Base-by-base conservation (phyloP, 2,329 filamentous ascomycete genomes). In the Scedosporium dehoogii region DNA sequence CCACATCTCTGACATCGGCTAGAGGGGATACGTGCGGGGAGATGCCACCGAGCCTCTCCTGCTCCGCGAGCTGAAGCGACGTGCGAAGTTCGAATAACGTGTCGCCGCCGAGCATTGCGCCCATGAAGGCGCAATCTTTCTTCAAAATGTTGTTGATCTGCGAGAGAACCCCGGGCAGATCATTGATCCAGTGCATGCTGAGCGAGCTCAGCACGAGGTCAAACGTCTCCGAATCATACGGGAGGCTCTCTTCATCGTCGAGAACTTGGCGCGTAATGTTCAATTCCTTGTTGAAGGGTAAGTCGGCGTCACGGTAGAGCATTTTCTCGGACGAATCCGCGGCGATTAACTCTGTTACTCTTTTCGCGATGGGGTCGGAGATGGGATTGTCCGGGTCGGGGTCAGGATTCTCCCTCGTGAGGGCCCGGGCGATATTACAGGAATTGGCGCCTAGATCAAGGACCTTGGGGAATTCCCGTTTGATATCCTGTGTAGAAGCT, bases 121-220 rank as follows among this genome's bases (percentile, higher is more conserved):
- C 93, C 57, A 99, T 87, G 71, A 99, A 96, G 1, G 96, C 92
- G 63, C 84, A 83, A 73, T 99, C 94, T 0, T 93, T 92, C 74
- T 96, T 96, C 27, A 99, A 82, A 41, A 96, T 79, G 66, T 84
- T 83, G 78, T 96, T 96, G 71, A 97, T 88, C 71, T 96, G 91
- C 1, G 86, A 81, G 2, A 99, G 81, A 10, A 96, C 79, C 1
- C 89, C 90, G 0, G 94, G 94, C 4, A 99, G 84, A 73, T 99
- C 91, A 73, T 99, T 99, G 79, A 97, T 89, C 94, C 94, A 99
- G 75, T 99, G 94, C 72, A 99, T 80, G 63, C 89, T 92, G 64
- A 96, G 78, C 62, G 89, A 96, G 71, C 91, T 96, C 65, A 99
- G 79, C 10, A 97, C 90, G 5, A 96, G 85, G 72, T 97, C 92